A percentile compares a stretch with the other conserved stretches of the same genome.
phyloP scores from a whole-genome alignment of 805 yeast genomes.

The Candida succiphila region DNA sequence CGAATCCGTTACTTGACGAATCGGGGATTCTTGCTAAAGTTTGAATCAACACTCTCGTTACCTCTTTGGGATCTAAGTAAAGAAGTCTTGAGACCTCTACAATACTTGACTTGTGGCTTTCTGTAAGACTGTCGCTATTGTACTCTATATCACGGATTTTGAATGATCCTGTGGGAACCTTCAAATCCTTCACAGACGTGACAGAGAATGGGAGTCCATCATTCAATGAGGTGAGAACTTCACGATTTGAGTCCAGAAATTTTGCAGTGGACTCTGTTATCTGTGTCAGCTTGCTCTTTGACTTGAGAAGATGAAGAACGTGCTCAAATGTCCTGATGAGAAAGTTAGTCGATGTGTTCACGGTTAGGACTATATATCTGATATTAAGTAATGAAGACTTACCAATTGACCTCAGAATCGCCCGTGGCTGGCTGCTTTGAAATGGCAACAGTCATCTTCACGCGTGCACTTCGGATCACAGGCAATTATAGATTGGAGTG shows the following conservation, averaged over 20 bases:
- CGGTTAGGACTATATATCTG: not conserved
- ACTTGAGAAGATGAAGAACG: conserved; percentile 7
- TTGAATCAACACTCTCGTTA: conserved; percentile 36
- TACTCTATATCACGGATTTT: not conserved
- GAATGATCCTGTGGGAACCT: not conserved
- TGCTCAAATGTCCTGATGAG: conserved; percentile 13
- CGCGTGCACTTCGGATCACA: no score
- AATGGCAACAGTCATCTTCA: no score
- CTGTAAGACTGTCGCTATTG: conserved; percentile 30
- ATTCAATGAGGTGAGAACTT: not conserved
- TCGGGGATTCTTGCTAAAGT: conserved; percentile 27
- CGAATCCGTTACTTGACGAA: conserved; percentile 16
- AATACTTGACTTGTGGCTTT: conserved; percentile 30
- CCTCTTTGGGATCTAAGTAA: conserved; percentile 32
- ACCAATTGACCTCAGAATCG: not conserved
- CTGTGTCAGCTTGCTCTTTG: not conserved
- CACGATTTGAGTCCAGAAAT: conserved; percentile 1
- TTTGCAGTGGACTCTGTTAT: not conserved
- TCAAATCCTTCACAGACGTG: not conserved
- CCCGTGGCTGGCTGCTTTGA: not conserved
- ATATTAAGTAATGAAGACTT: not conserved
- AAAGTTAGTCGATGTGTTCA: no score
- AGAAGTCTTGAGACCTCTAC: conserved; percentile 27
- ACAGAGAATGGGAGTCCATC: conserved; percentile 2
- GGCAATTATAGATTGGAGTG: no score